Conservation (phyloP, 306 rosid species). For the Acacia crassicarpa region DNA sequence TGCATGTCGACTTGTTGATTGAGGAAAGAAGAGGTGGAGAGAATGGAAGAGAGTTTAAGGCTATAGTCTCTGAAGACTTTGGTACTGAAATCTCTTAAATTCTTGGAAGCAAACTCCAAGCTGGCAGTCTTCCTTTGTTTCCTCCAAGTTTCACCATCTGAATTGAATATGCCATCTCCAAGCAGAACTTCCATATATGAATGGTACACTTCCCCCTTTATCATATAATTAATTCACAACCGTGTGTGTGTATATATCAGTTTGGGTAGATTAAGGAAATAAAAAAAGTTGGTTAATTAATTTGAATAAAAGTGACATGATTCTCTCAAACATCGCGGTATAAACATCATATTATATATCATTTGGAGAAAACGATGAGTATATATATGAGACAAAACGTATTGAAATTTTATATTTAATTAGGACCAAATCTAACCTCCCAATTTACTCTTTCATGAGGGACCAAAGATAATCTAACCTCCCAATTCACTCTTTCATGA, state of each 20-base stretch:
- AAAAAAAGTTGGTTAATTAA: too few species aligned
- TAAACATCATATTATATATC: too few species aligned
- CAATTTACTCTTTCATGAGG: too few species aligned
- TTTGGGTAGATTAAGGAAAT: too few species aligned
- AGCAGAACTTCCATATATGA: constrained; percentile 93
- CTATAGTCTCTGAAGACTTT: constrained; percentile 74
- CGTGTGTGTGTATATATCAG: neutral
- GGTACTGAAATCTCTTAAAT: constrained; percentile 84
- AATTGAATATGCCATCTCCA: constrained; percentile 92
- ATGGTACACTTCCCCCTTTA: constrained; percentile 84
- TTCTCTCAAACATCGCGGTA: too few species aligned
- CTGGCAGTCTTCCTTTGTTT: constrained; percentile 91
- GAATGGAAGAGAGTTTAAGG: constrained; percentile 64
- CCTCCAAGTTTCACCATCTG: constrained; percentile 88
- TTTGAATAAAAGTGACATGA: too few species aligned
- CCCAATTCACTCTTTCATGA: too few species aligned
- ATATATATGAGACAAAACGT: too few species aligned
- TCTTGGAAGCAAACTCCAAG: constrained; percentile 91
- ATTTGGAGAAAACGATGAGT: too few species aligned
- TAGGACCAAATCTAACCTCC: too few species aligned
- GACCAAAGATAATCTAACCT: too few species aligned
- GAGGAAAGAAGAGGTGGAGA: constrained; percentile 48
- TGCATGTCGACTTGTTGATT: constrained; percentile 82
- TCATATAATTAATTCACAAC: neutral
- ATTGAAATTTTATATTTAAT: too few species aligned